phyloP scores from a whole-genome alignment of 495 filamentous ascomycete genomes.

The Paragyromitra xinjiangensis region DNA sequence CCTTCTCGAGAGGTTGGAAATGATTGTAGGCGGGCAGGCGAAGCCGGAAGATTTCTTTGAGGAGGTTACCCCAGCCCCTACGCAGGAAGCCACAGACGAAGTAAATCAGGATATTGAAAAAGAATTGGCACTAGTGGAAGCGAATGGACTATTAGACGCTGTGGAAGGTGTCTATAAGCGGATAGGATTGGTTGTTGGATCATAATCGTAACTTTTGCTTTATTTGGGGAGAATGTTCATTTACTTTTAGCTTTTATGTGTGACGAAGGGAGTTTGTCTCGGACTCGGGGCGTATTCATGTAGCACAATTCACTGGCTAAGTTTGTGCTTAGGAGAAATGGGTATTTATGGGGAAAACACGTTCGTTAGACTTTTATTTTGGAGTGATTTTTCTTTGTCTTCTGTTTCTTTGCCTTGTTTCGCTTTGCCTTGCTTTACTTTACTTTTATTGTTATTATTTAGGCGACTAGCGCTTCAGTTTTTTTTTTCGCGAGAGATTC shows the following conservation, averaged over 20 bases:
- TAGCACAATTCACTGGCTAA: slow-evolving; percentile 44
- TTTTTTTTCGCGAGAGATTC: slow-evolving; percentile 31
- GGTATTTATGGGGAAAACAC: slow-evolving; percentile 39
- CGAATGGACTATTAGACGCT: slow-evolving; percentile 53
- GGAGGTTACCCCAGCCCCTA: slow-evolving; percentile 30
- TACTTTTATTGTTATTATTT: slow-evolving; percentile 52
- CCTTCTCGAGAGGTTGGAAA: slow-evolving; percentile 56
- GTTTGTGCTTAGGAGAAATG: slow-evolving; percentile 44
- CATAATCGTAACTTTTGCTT: slow-evolving; percentile 33
- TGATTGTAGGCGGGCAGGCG: slow-evolving; percentile 55
- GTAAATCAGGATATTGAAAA: slow-evolving; percentile 37
- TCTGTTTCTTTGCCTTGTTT: slow-evolving; percentile 19
- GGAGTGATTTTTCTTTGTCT: slow-evolving; percentile 34
- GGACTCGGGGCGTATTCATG: slow-evolving; percentile 46
- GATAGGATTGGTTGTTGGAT: slow-evolving; percentile 55
- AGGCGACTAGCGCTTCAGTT: slow-evolving; percentile 40
- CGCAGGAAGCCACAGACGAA: slow-evolving; percentile 33
- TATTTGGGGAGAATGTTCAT: slow-evolving; percentile 20
- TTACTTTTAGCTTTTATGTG: slow-evolving; percentile 40
- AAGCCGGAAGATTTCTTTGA: slow-evolving; percentile 55
- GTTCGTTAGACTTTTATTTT: slow-evolving; percentile 53
- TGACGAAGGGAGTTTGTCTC: slow-evolving; percentile 51
- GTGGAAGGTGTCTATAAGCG: slow-evolving; percentile 56
- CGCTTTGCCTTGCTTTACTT: slow-evolving; percentile 40
- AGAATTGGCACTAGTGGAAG: slow-evolving; percentile 43